These are phyloP conservation scores for Gnaphalium uliginosum DNA, from an alignment of 129 eudicot genomes.

Conservation along the genomic window DNA sequence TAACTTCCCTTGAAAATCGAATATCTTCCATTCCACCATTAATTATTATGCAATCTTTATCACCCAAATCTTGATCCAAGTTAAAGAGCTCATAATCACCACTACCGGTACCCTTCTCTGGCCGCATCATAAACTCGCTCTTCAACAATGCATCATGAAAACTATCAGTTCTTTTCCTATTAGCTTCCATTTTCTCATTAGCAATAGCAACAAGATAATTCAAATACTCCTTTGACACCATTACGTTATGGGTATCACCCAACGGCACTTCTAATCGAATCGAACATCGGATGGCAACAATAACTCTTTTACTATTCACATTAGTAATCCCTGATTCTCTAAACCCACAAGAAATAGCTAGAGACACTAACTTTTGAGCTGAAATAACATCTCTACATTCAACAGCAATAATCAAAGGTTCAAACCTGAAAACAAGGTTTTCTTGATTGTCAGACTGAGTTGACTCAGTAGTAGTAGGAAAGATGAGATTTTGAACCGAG, in stretches of 20 bases:
- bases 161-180: slow-evolving; percentile 64
- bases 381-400: slow-evolving; percentile 60
- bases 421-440: slow-evolving; percentile 71
- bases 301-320: slow-evolving; percentile 68
- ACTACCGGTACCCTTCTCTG: not conserved
- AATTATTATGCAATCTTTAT: slow-evolving; percentile 26
- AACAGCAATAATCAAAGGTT: slow-evolving; percentile 86
- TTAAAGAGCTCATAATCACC: slow-evolving; percentile 19
- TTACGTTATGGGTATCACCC: slow-evolving; percentile 47
- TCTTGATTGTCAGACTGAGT: slow-evolving; percentile 13
- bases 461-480: slow-evolving; percentile 35
- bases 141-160: slow-evolving; percentile 54
- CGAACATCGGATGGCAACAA: slow-evolving; percentile 84
- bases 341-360: slow-evolving; percentile 80
- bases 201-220: slow-evolving; percentile 74
- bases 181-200: slow-evolving; percentile 90
- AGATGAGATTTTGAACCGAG: slow-evolving; percentile 48
- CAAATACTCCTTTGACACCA: slow-evolving; percentile 73
- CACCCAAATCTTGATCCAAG: slow-evolving; percentile 34
- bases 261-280: slow-evolving; percentile 91
- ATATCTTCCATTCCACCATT: slow-evolving; percentile 31
- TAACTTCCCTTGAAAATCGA: slow-evolving; percentile 24
- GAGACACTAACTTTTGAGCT: slow-evolving; percentile 61
- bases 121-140: slow-evolving; percentile 39
- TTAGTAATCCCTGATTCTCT: slow-evolving; percentile 87